Percentiles rank a stretch among this genome's conserved stretches.
Evolutionary conservation across 495 filamentous ascomycete genomes (phyloP).

Genomic region (Penicillium turbatum): DNA sequence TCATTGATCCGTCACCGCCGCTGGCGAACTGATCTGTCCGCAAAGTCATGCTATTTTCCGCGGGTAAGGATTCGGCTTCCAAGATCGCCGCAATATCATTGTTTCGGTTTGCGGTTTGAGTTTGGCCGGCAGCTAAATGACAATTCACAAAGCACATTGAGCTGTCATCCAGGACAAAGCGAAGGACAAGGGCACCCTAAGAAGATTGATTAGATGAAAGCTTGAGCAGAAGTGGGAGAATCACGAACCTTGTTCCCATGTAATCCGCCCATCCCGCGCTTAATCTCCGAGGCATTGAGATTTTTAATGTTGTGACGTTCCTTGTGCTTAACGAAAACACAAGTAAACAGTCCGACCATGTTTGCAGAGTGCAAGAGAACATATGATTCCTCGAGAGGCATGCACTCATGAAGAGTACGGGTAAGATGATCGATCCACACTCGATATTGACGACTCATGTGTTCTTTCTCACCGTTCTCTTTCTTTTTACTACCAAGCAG

Average conservation of each 20-base stretch:
- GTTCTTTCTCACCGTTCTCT: slow-evolving; percentile 78
- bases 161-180: slow-evolving; percentile 85
- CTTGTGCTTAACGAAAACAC: slow-evolving; percentile 83
- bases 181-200: slow-evolving; percentile 81
- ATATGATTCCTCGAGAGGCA: slow-evolving; percentile 76
- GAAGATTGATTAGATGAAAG: slow-evolving; percentile 16
- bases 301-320: slow-evolving; percentile 70
- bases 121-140: slow-evolving; percentile 92
- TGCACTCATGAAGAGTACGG: slow-evolving; percentile 72
- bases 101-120: slow-evolving; percentile 82
- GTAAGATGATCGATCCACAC: slow-evolving; percentile 90
- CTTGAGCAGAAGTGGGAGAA: not conserved
- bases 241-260: slow-evolving; percentile 82
- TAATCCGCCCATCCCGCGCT: slow-evolving; percentile 88
- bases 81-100: slow-evolving; percentile 90
- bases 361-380: slow-evolving; percentile 81
- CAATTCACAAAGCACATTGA: slow-evolving; percentile 97
- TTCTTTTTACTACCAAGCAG: slow-evolving; percentile 74
- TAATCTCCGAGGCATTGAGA: slow-evolving; percentile 76
- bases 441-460: slow-evolving; percentile 96
- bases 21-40: slow-evolving; percentile 75
- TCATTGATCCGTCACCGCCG: slow-evolving; percentile 92
- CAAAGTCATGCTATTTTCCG: slow-evolving; percentile 53
- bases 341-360: slow-evolving; percentile 91
- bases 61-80: slow-evolving; percentile 67